phyloP scores from a whole-genome alignment of 2,329 filamentous ascomycete genomes.

The Parascedosporium putredinis region DNA sequence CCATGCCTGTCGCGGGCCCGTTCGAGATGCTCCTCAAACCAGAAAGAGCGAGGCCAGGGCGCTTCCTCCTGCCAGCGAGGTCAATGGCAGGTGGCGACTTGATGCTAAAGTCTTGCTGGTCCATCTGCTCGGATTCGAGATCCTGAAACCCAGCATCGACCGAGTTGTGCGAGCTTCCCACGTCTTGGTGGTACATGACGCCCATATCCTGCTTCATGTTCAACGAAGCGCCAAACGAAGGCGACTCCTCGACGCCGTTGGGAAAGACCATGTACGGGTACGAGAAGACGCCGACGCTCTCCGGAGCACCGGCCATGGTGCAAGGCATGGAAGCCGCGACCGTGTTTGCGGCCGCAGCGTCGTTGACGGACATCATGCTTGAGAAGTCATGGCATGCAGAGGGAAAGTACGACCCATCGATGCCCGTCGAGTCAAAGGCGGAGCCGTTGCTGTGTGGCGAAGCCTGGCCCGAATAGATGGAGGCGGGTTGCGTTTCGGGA shows the following conservation, averaged over 20 bases:
- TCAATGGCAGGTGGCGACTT: slow-evolving; percentile 41
- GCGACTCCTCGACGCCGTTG: not conserved
- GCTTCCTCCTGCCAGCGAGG: slow-evolving; percentile 42
- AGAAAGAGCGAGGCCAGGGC: slow-evolving; percentile 31
- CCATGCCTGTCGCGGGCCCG: slow-evolving; percentile 35
- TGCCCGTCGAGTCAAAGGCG: not conserved
- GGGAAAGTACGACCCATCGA: not conserved
- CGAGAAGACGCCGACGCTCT: not conserved
- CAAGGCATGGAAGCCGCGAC: not conserved
- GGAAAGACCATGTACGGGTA: not conserved
- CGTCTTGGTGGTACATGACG: not conserved
- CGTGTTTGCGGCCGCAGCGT: not conserved
- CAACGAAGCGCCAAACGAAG: not conserved
- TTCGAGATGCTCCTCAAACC: slow-evolving; percentile 35
- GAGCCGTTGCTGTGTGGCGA: not conserved
- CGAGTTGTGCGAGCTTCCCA: not conserved
- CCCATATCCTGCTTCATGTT: not conserved
- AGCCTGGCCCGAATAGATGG: not conserved
- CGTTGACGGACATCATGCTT: not conserved
- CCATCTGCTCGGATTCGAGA: not conserved
- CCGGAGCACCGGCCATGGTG: not conserved
- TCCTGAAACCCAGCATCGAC: slow-evolving; percentile 1
- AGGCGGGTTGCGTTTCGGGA: not conserved
- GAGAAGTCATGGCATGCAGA: not conserved
- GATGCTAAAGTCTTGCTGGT: slow-evolving; percentile 21